Evolutionary conservation across 2,329 filamentous ascomycete species (phyloP).

Genomic region (Botryosphaeria agaves): DNA sequence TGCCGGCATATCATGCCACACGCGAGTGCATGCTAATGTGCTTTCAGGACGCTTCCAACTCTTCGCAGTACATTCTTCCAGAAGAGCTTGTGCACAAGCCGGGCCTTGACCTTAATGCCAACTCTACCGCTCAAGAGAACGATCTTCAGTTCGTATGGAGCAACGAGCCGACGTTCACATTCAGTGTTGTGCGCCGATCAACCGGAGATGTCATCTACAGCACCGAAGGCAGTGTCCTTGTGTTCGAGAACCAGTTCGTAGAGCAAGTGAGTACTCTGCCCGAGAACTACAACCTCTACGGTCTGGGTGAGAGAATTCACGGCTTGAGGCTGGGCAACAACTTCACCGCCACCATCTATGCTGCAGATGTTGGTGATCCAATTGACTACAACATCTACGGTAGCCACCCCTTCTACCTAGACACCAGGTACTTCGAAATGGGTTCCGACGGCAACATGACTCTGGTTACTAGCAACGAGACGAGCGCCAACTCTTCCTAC

Average conservation of each 20-base stretch:
- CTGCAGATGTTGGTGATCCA: slow-evolving; percentile 49
- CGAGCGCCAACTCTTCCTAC: slow-evolving; percentile 36
- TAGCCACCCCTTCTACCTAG: slow-evolving; percentile 60
- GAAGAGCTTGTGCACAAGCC: slow-evolving; percentile 45
- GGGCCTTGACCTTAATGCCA: slow-evolving; percentile 22
- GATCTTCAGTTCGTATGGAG: slow-evolving; percentile 36
- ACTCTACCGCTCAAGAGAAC: slow-evolving; percentile 20
- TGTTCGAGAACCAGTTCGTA: slow-evolving; percentile 65
- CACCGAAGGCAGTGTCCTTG: slow-evolving; percentile 43
- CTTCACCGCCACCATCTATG: slow-evolving; percentile 49
- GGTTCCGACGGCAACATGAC: slow-evolving; percentile 28
- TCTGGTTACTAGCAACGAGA: slow-evolving; percentile 36
- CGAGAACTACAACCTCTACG: slow-evolving; percentile 58
- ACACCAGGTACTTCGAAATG: slow-evolving; percentile 56
- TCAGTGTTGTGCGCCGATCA: slow-evolving; percentile 36
- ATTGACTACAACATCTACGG: slow-evolving; percentile 57
- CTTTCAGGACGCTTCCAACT: slow-evolving; percentile 33
- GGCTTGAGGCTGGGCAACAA: slow-evolving; percentile 56
- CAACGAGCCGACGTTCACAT: slow-evolving; percentile 40
- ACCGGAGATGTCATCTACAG: slow-evolving; percentile 51
- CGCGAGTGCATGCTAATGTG: not conserved
- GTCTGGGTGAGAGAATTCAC: slow-evolving; percentile 57
- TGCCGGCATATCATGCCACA: too few relatives aligned
- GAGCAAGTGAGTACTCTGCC: slow-evolving; percentile 52
- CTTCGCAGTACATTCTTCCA: slow-evolving; percentile 49